phyloP scores from a whole-genome alignment of 2,329 filamentous ascomycete genomes.

The Ophiostoma tasmaniense region DNA sequence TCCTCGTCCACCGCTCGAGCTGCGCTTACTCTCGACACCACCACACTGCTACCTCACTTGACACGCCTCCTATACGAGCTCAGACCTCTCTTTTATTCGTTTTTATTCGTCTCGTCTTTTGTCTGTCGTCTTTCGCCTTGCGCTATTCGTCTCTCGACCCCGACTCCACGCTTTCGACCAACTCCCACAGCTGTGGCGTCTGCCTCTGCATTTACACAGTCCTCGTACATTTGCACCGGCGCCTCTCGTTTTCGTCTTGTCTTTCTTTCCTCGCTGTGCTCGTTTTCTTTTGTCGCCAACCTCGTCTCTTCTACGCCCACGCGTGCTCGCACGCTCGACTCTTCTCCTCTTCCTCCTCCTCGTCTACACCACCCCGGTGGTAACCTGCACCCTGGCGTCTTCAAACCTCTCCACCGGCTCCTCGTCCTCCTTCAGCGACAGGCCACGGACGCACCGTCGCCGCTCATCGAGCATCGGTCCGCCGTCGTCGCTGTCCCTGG shows the following conservation, averaged over 20 bases:
- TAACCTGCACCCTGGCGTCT: slow-evolving; percentile 42
- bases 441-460: slow-evolving; percentile 41
- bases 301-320: neutral
- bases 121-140: neutral
- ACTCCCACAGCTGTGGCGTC: neutral
- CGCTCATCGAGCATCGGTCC: slow-evolving; percentile 22
- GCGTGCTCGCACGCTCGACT: neutral
- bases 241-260: neutral
- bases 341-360: neutral
- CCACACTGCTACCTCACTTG: neutral
- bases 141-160: too few species aligned
- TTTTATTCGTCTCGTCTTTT: neutral
- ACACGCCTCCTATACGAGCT: neutral
- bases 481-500: slow-evolving; percentile 28
- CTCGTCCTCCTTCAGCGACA: slow-evolving; percentile 47
- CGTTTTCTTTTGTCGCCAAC: neutral
- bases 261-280: neutral
- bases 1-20: neutral
- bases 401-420: slow-evolving; percentile 38
- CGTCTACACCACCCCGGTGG: slow-evolving; percentile 22
- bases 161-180: too few species aligned
- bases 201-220: neutral
- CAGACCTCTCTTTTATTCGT: neutral
- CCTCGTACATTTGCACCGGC: too few species aligned
- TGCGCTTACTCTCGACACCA: neutral